A percentile compares a stretch with the other conserved stretches of the same genome.
Conservation (phyloP, 495 filamentous ascomycete genomes). For the Corynascus novoguineensis region DNA sequence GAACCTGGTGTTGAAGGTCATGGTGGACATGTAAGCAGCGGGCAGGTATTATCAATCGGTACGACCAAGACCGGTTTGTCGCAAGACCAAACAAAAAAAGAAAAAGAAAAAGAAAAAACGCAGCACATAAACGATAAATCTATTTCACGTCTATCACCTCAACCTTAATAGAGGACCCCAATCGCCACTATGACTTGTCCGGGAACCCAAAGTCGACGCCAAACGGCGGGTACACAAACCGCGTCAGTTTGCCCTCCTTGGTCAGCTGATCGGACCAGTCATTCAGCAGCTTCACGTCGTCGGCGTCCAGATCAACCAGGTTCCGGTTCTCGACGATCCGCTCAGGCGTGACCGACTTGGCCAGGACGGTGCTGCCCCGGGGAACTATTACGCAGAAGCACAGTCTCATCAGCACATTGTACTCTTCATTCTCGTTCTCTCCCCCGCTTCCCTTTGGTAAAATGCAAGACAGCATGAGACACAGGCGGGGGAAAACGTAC, state of each 20-base stretch:
- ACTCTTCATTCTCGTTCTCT: not conserved
- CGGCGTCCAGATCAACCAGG: conserved; percentile 59
- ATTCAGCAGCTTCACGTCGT: conserved; percentile 60
- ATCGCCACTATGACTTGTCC: conserved; percentile 48
- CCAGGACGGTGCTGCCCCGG: conserved; percentile 66
- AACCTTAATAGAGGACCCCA: not conserved
- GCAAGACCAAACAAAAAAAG: not conserved
- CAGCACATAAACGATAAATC: not conserved
- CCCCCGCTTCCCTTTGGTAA: not conserved
- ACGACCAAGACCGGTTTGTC: not conserved
- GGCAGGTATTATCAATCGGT: not conserved
- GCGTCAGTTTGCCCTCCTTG: conserved; percentile 55
- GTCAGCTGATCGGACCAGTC: conserved; percentile 55
- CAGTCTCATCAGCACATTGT: conserved; percentile 10
- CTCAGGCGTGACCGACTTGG: conserved; percentile 71
- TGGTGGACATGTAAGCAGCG: conserved; percentile 41
- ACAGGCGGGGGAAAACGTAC: conserved; percentile 38
- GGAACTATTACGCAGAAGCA: conserved; percentile 45
- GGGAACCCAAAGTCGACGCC: conserved; percentile 73
- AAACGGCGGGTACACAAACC: conserved; percentile 76
- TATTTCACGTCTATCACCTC: conserved; percentile 4
- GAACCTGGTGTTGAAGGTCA: conserved; percentile 50
- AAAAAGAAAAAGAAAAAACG: not conserved
- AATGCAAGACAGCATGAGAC: not conserved
- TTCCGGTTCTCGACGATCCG: conserved; percentile 70